Percentiles rank a stretch among this genome's conserved stretches.
These are phyloP conservation scores for Neurospora sp. DNA, from an alignment of 495 filamentous ascomycete genomes.

Conservation along the genomic window DNA sequence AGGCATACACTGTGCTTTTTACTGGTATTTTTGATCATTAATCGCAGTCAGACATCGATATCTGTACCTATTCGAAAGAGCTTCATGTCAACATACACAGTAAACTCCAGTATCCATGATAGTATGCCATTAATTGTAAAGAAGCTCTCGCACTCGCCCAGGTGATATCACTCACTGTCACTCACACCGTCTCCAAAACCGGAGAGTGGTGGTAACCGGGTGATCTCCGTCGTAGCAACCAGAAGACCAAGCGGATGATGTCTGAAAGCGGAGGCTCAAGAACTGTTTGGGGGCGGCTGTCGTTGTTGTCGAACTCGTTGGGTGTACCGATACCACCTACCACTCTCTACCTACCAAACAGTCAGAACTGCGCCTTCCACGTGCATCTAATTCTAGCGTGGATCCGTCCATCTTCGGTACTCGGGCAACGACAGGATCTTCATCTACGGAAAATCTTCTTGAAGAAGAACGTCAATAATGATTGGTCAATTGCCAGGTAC, in stretches of 20 bases:
- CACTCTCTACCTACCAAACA: neutral
- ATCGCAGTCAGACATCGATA: neutral
- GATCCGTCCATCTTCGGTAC: neutral
- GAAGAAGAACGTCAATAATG: neutral
- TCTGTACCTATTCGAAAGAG: neutral
- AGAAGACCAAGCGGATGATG: neutral
- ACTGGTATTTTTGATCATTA: neutral
- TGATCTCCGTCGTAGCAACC: neutral
- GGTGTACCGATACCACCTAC: neutral
- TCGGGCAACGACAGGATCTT: neutral
- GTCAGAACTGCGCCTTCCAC: neutral
- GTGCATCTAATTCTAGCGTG: neutral
- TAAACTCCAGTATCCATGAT: neutral
- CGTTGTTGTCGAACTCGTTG: neutral
- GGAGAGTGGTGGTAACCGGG: neutral
- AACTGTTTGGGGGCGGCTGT: neutral
- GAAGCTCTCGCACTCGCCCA: too few relatives aligned
- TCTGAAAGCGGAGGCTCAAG: neutral
- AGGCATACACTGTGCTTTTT: neutral
- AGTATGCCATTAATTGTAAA: too few relatives aligned
- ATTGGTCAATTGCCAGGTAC: neutral
- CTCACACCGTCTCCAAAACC: neutral
- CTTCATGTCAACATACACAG: neutral
- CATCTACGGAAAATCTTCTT: neutral
- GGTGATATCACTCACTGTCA: too few relatives aligned